Evolutionary conservation across 2,329 filamentous ascomycete species (phyloP).

Genomic region (Talaromyces sp.): DNA sequence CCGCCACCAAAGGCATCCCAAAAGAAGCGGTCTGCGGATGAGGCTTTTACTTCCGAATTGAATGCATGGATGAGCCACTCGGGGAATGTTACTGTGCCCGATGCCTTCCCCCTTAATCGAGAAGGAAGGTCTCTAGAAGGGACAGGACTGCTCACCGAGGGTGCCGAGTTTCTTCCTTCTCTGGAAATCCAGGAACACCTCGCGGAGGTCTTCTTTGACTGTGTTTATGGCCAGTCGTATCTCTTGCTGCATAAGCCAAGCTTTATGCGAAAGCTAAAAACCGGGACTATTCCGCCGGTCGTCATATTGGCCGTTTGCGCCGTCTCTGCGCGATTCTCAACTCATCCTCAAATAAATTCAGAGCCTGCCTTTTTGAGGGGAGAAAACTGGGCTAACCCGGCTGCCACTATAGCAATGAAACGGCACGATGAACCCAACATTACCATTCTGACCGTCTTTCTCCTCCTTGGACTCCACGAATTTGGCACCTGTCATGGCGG

Average conservation of each 20-base stretch:
- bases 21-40: slow-evolving; percentile 79
- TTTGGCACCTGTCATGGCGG: slow-evolving; percentile 97
- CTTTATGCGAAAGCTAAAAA: slow-evolving; percentile 78
- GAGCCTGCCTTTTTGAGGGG: slow-evolving; percentile 80
- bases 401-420: slow-evolving; percentile 79
- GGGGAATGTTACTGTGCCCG: slow-evolving; percentile 43
- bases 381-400: slow-evolving; percentile 82
- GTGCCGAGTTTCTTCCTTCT: slow-evolving; percentile 72
- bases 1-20: slow-evolving; percentile 44
- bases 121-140: slow-evolving; percentile 65
- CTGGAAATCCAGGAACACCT: slow-evolving; percentile 90
- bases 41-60: slow-evolving; percentile 78
- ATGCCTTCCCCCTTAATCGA: slow-evolving; percentile 49
- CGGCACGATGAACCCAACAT: slow-evolving; percentile 95
- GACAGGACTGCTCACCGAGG: slow-evolving; percentile 72
- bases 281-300: slow-evolving; percentile 78
- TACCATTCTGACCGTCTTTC: slow-evolving; percentile 84
- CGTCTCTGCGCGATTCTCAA: slow-evolving; percentile 90
- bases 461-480: slow-evolving; percentile 86
- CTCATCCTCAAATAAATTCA: slow-evolving; percentile 71
- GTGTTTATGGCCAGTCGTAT: slow-evolving; percentile 91
- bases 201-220: slow-evolving; percentile 91
- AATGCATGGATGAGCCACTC: slow-evolving; percentile 70
- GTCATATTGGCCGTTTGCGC: slow-evolving; percentile 91
- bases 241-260: slow-evolving; percentile 93